A percentile compares a stretch with the other conserved stretches of the same genome.
These are phyloP conservation scores for Heracleum sosnowskyi DNA, from an alignment of 129 eudicot species.

Conservation along the genomic window DNA sequence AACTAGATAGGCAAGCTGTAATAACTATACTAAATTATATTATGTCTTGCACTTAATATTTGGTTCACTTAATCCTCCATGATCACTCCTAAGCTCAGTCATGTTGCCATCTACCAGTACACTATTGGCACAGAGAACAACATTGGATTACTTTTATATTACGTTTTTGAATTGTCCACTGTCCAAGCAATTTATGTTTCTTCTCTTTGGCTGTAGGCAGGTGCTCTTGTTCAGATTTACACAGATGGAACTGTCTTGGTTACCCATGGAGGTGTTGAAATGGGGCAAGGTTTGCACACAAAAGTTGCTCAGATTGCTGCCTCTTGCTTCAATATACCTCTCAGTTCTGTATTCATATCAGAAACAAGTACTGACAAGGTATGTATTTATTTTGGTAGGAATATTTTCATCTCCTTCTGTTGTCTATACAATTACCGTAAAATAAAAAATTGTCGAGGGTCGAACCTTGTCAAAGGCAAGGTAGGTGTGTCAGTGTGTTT, in stretches of 20 bases:
- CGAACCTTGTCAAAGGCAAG: no score
- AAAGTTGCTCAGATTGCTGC: slow-evolving; percentile 97
- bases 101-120: no score
- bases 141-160: no score
- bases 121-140: no score
- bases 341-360: slow-evolving; percentile 79
- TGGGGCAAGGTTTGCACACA: slow-evolving; percentile 99
- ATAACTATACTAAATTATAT: neutral
- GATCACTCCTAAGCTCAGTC: no score
- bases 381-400: neutral
- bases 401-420: neutral
- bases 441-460: no score
- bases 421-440: neutral
- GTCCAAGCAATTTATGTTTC: neutral
- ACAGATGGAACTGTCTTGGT: slow-evolving; percentile 97
- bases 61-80: no score
- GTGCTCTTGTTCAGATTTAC: slow-evolving; percentile 94
- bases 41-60: neutral
- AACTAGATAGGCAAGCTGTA: neutral
- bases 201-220: slow-evolving; percentile 51
- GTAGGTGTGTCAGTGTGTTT: no score
- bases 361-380: slow-evolving; percentile 99
- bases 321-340: slow-evolving; percentile 79
- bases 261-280: slow-evolving; percentile 99
- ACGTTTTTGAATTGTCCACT: neutral